These are phyloP conservation scores for Salmacisia buchloeana DNA, from an alignment of 1,284 basidiomycete species.

Conservation along the genomic window DNA sequence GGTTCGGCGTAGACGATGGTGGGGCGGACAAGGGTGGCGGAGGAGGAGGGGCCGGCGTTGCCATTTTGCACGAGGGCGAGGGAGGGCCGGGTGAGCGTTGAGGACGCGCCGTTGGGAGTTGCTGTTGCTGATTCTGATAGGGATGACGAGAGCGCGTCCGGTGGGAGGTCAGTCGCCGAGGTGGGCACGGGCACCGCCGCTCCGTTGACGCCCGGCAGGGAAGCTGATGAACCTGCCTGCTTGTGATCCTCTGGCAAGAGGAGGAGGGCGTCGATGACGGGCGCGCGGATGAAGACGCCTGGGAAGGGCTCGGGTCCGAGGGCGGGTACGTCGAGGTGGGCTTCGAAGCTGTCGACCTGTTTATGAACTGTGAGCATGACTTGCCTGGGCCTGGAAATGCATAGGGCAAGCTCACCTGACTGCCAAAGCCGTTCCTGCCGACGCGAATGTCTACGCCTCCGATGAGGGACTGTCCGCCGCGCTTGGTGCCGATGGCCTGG, in stretches of 20 bases:
- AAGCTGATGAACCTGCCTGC: not conserved
- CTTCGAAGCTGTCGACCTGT: slow-evolving; percentile 84
- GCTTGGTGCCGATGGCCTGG: slow-evolving; percentile 64
- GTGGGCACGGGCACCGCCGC: not conserved
- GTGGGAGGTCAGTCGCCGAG: too few species aligned
- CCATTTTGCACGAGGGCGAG: too few species aligned
- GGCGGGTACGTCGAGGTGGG: slow-evolving; percentile 63
- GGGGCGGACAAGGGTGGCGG: too few species aligned
- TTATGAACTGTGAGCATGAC: too few species aligned
- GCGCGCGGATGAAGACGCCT: slow-evolving; percentile 92
- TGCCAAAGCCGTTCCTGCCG: slow-evolving; percentile 71
- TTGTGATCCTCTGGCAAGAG: slow-evolving; percentile 17
- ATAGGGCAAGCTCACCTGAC: slow-evolving; percentile 29
- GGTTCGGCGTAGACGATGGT: slow-evolving; percentile 5
- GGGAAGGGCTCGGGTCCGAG: slow-evolving; percentile 67
- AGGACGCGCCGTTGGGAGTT: too few species aligned
- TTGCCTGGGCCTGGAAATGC: not conserved
- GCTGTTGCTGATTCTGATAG: too few species aligned
- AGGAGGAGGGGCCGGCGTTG: too few species aligned
- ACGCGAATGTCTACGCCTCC: slow-evolving; percentile 76
- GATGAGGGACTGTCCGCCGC: slow-evolving; percentile 78
- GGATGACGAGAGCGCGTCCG: too few species aligned
- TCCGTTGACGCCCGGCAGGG: not conserved
- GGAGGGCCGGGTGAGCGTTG: too few species aligned
- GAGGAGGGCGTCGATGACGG: slow-evolving; percentile 56